Percentiles rank a stretch among this genome's conserved stretches.
Evolutionary conservation across 495 filamentous ascomycete genomes (phyloP).

Genomic region (Lophiotrema nucula): DNA sequence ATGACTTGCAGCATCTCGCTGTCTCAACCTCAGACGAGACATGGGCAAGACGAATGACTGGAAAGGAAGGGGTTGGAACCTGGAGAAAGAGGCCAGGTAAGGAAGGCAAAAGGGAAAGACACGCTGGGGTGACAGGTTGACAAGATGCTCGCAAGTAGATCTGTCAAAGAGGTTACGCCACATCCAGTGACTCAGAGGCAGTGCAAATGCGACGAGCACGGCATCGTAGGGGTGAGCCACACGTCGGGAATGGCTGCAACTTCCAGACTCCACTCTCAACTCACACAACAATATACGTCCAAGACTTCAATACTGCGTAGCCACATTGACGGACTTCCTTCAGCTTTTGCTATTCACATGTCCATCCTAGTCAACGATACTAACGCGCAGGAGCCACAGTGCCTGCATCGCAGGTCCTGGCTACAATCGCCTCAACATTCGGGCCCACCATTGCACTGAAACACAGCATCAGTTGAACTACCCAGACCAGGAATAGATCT

Average conservation of each 20-base stretch:
- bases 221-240: conserved; percentile 12
- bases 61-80: conserved; percentile 1
- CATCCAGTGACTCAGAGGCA: conserved; percentile 13
- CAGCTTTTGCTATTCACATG: conserved; percentile 4
- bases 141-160: too few species aligned
- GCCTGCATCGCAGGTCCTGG: too few species aligned
- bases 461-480: conserved; percentile 1
- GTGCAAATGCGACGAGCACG: conserved; percentile 9
- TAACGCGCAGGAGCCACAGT: too few species aligned
- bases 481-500: conserved; percentile 8
- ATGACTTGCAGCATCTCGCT: conserved; percentile 13
- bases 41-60: conserved; percentile 13
- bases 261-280: neutral
- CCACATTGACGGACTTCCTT: conserved; percentile 1
- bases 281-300: neutral
- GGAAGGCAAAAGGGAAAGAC: too few species aligned
- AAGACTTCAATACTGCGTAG: conserved; percentile 8
- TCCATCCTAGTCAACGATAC: neutral
- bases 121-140: too few species aligned
- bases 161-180: conserved; percentile 15
- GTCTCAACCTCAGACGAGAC: conserved; percentile 15
- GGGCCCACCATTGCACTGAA: conserved; percentile 1
- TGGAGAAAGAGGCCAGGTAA: neutral
- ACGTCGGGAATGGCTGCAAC: neutral
- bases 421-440: too few species aligned